These are phyloP conservation scores for Wickerhamiella infanticola DNA, from an alignment of 1,139 yeast species.

Conservation along the genomic window DNA sequence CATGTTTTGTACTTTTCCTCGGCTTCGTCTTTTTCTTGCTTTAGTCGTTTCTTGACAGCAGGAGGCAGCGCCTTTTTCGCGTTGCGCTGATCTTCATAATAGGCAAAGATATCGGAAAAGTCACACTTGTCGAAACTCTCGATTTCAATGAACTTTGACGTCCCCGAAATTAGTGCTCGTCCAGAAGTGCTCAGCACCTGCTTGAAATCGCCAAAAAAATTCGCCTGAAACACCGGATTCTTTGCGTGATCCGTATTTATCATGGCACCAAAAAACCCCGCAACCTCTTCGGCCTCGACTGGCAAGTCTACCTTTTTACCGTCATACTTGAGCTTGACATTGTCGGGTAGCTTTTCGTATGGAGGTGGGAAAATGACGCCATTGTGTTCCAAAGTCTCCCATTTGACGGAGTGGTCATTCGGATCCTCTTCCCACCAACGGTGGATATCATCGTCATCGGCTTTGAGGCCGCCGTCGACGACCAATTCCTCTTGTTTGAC, in stretches of 20 bases:
- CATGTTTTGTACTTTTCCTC: constrained; percentile 81
- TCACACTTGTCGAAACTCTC: constrained; percentile 56
- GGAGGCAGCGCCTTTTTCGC: constrained; percentile 52
- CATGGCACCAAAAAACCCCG: constrained; percentile 87
- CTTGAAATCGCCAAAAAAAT: constrained; percentile 68
- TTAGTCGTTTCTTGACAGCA: constrained; percentile 58
- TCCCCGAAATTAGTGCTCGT: constrained; percentile 33
- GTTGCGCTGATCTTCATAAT: constrained; percentile 56
- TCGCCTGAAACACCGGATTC: constrained; percentile 72
- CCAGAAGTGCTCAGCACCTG: constrained; percentile 55
- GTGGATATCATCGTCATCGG: constrained; percentile 41
- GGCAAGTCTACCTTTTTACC: constrained; percentile 64
- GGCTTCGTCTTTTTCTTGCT: constrained; percentile 51
- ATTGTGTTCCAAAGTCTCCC: constrained; percentile 74
- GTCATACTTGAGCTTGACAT: constrained; percentile 60
- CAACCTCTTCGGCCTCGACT: constrained; percentile 83
- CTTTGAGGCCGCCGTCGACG: constrained; percentile 23
- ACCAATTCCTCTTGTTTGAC: not conserved
- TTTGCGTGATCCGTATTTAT: constrained; percentile 77
- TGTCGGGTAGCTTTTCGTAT: constrained; percentile 73
- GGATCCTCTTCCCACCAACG: constrained; percentile 74
- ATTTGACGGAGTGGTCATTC: constrained; percentile 63
- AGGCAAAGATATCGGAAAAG: constrained; percentile 55
- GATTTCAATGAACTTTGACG: constrained; percentile 31
- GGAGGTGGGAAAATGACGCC: constrained; percentile 92